Conservation (phyloP, 1,139 yeast genomes). For the Waltiozyma sp. region DNA sequence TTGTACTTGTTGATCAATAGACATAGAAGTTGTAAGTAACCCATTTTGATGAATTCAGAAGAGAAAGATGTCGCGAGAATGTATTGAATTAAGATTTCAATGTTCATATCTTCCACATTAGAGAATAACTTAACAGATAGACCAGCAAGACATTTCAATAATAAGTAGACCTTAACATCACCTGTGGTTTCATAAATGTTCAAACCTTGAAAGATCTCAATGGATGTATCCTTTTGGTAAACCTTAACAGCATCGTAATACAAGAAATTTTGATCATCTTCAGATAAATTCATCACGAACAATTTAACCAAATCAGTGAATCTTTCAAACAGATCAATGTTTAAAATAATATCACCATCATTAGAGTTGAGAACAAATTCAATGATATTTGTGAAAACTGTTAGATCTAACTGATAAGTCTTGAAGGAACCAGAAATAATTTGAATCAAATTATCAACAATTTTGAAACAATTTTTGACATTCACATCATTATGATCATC, state of each 20-base stretch:
- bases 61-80: conserved; percentile 5
- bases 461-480: background rate
- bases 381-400: conserved; percentile 7
- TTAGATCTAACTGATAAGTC: background rate
- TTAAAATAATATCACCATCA: background rate
- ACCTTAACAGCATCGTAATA: conserved; percentile 24
- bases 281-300: conserved; percentile 20
- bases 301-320: conserved; percentile 22
- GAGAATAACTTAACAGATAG: background rate
- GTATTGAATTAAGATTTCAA: background rate
- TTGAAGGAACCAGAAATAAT: background rate
- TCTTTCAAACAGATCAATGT: conserved; percentile 20
- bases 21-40: conserved; percentile 49
- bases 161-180: conserved; percentile 22
- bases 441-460: background rate
- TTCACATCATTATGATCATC: too few species aligned
- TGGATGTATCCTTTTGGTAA: conserved; percentile 17
- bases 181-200: background rate
- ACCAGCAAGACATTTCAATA: conserved; percentile 37
- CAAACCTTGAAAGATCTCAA: conserved; percentile 5
- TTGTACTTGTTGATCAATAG: conserved; percentile 49
- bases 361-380: conserved; percentile 4
- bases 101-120: background rate
- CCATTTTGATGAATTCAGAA: conserved; percentile 30
- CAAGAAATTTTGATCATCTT: conserved; percentile 22